phyloP scores from a whole-genome alignment of 176 grass and related monocot species.

The Secale cereale region DNA sequence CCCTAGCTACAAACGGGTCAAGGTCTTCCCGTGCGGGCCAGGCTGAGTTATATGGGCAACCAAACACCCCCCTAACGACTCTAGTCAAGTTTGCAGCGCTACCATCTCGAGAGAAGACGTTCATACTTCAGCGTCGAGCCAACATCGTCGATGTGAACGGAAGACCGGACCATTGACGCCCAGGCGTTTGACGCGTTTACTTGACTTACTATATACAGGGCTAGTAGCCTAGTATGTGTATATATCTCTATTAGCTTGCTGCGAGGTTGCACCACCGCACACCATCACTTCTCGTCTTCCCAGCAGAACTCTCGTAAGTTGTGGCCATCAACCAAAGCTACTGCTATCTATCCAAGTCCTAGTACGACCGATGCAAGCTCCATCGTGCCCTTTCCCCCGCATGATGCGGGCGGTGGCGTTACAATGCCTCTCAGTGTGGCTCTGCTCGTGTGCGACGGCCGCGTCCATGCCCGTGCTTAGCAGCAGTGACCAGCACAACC shows the following conservation, averaged over 20 bases:
- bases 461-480: background rate
- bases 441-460: background rate
- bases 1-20: too few relatives aligned
- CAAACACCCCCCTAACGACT: too few relatives aligned
- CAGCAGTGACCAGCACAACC: conserved; percentile 14
- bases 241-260: background rate
- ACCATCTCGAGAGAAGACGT: background rate
- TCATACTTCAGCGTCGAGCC: background rate
- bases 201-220: background rate
- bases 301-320: background rate
- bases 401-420: background rate
- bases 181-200: background rate
- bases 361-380: background rate
- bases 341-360: background rate
- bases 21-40: too few relatives aligned
- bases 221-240: too few relatives aligned
- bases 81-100: background rate
- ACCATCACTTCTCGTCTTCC: background rate
- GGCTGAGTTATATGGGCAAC: too few relatives aligned
- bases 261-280: too few relatives aligned
- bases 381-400: background rate
- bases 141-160: background rate
- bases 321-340: background rate
- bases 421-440: background rate
- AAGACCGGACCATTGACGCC: background rate